Conservation (phyloP, 805 yeast species). For the Candida ipomoeae region DNA sequence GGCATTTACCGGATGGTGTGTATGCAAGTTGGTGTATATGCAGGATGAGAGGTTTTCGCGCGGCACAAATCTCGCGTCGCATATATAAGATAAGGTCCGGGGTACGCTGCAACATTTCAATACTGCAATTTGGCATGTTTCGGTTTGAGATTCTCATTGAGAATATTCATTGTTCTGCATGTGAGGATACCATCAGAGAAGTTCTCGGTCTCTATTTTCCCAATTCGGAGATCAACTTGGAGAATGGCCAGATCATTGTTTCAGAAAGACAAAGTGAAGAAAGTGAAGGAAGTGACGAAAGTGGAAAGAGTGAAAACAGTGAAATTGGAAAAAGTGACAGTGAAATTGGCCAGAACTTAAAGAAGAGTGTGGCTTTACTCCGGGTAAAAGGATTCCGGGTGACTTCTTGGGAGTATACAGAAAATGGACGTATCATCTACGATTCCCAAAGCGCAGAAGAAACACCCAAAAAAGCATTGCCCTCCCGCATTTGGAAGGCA, state of each 20-base stretch:
- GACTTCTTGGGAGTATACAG: conserved; percentile 29
- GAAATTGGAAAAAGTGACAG: too few relatives aligned
- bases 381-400: conserved; percentile 36
- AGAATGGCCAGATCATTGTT: not conserved
- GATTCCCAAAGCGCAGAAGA: conserved; percentile 8
- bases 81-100: conserved; percentile 1
- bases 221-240: not conserved
- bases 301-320: too few relatives aligned
- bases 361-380: conserved; percentile 22
- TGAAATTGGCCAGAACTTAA: not conserved
- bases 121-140: not conserved
- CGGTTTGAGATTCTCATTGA: conserved; percentile 21
- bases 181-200: conserved; percentile 37
- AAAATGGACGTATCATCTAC: conserved; percentile 15
- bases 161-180: conserved; percentile 55
- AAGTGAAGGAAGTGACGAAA: too few relatives aligned
- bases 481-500: conserved; percentile 11
- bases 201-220: conserved; percentile 2
- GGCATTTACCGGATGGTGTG: too few relatives aligned
- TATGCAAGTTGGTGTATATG: not conserved
- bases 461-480: not conserved
- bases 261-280: too few relatives aligned
- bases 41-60: not conserved
- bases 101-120: not conserved
- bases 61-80: conserved; percentile 2